phyloP scores from a whole-genome alignment of 2,329 filamentous ascomycete genomes.

The Neopestalotiopsis sp. region DNA sequence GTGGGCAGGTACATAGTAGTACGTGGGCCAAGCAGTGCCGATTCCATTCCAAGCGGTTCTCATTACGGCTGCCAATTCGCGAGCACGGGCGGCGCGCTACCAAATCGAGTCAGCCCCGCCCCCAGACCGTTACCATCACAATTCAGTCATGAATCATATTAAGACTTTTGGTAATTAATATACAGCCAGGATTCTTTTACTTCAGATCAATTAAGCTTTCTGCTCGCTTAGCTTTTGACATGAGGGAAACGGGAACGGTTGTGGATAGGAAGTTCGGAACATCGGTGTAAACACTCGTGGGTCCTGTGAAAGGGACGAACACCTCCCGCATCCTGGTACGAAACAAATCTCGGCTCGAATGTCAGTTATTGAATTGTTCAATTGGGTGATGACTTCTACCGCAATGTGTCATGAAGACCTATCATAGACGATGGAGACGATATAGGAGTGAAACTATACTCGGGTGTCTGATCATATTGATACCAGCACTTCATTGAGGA shows the following conservation, averaged over 20 bases:
- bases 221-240: neutral
- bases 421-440: no score
- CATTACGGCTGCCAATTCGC: conserved; percentile 4
- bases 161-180: conserved; percentile 4
- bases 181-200: neutral
- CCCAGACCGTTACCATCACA: neutral
- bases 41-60: conserved; percentile 1
- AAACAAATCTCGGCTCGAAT: no score
- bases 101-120: conserved; percentile 14
- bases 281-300: neutral
- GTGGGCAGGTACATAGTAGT: neutral
- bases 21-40: conserved; percentile 10
- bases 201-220: neutral
- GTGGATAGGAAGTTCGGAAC: neutral
- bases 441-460: no score
- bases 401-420: no score
- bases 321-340: no score
- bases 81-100: neutral
- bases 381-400: no score
- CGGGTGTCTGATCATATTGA: no score
- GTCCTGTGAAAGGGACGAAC: neutral
- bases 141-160: conserved; percentile 6
- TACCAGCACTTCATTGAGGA: no score
- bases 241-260: neutral
- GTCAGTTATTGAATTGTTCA: no score